A percentile compares a stretch with the other conserved stretches of the same genome.
These are phyloP conservation scores for Nepenthes gracilis DNA, from an alignment of 148 eudicot species.

Conservation along the genomic window DNA sequence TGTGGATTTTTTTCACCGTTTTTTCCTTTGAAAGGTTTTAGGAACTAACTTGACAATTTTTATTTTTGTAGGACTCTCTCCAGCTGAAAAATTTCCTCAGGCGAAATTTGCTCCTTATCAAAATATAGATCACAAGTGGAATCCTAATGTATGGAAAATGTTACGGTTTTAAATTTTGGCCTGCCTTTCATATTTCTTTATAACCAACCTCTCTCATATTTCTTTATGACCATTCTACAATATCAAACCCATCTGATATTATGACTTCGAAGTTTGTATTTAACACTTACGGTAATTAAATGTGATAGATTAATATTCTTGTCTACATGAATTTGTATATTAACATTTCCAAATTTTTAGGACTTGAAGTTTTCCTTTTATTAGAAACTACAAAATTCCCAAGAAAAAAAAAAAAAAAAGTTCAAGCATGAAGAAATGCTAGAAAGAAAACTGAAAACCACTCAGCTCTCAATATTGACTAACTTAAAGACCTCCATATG, in stretches of 20 bases:
- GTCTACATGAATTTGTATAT: too few species aligned
- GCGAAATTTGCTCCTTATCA: constrained; percentile 74
- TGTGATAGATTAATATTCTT: neutral
- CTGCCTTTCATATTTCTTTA: neutral
- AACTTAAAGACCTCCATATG: constrained; percentile 5
- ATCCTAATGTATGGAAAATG: constrained; percentile 64
- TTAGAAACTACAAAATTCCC: too few species aligned
- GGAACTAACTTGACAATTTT: constrained; percentile 4
- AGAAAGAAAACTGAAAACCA: neutral
- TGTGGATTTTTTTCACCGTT: constrained; percentile 2
- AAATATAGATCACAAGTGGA: constrained; percentile 62
- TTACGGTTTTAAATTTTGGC: constrained; percentile 1
- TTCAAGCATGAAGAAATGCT: too few species aligned
- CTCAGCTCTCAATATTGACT: neutral
- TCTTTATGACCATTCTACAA: too few species aligned
- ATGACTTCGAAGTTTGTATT: too few species aligned
- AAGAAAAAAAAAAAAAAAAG: too few species aligned
- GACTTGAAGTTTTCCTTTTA: too few species aligned
- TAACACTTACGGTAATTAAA: too few species aligned
- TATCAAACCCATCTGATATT: too few species aligned
- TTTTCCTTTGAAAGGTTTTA: neutral
- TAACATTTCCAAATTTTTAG: too few species aligned
- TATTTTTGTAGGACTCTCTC: constrained; percentile 70
- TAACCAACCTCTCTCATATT: too few species aligned
- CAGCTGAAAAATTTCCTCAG: constrained; percentile 85